These are phyloP conservation scores for Melaleuca alternifolia DNA, from an alignment of 345 rosid species.

Conservation along the genomic window DNA sequence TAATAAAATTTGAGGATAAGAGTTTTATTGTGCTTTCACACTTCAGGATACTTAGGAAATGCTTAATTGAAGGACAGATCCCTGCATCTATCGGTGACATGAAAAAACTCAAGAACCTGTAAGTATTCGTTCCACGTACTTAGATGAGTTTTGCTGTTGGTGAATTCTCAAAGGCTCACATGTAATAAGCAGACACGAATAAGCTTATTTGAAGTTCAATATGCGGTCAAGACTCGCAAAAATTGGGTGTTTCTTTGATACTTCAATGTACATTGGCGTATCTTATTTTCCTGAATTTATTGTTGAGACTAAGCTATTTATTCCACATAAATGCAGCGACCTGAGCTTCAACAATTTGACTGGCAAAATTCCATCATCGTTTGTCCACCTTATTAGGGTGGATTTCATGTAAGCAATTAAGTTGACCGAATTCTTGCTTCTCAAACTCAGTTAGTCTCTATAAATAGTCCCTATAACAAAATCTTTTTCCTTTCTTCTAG, in stretches of 20 bases:
- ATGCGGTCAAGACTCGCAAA: neutral
- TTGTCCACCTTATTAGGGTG: constrained; percentile 29
- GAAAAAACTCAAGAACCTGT: constrained; percentile 65
- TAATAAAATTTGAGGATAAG: neutral
- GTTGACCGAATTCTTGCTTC: neutral
- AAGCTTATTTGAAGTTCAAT: neutral
- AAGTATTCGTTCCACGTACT: constrained; percentile 9
- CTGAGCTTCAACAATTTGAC: constrained; percentile 68
- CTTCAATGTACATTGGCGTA: neutral
- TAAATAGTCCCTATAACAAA: neutral
- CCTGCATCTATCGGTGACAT: constrained; percentile 48
- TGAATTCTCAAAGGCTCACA: neutral
- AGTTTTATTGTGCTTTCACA: neutral
- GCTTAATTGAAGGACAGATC: constrained; percentile 49
- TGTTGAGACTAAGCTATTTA: neutral
- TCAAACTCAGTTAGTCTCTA: neutral
- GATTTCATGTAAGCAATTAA: constrained; percentile 60
- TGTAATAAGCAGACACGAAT: neutral
- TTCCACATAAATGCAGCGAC: constrained; percentile 36
- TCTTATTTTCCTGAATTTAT: neutral
- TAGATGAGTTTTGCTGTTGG: neutral
- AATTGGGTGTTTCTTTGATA: neutral
- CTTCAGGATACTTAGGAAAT: constrained; percentile 58
- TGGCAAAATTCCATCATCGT: constrained; percentile 60
- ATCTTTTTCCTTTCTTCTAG: constrained; percentile 16